These are phyloP conservation scores for Hyaloscypha finlandica DNA, from an alignment of 495 filamentous ascomycete species.

Conservation along the genomic window DNA sequence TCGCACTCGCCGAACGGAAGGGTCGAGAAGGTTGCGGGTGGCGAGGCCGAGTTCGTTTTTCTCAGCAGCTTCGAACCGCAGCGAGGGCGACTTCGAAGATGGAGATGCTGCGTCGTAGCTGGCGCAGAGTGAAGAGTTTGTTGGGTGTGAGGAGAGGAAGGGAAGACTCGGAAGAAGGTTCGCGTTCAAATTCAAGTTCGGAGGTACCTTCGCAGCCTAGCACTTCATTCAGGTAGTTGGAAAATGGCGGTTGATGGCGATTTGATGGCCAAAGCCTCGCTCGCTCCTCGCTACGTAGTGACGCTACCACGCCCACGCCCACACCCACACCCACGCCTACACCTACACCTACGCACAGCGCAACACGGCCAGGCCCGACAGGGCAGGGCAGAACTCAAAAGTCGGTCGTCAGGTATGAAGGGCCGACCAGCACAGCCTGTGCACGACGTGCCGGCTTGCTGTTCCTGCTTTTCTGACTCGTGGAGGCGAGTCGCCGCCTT, in stretches of 20 bases:
- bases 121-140: neutral
- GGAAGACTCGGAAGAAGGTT: neutral
- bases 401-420: no score
- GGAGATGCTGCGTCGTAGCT: neutral
- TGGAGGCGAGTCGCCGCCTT: neutral
- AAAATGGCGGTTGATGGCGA: no score
- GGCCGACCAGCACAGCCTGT: neutral
- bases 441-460: neutral
- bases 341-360: neutral
- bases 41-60: neutral
- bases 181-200: neutral
- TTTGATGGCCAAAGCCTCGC: no score
- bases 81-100: neutral
- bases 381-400: neutral
- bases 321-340: neutral
- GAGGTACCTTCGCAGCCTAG: neutral
- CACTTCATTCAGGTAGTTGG: no score
- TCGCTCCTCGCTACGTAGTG: no score
- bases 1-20: neutral
- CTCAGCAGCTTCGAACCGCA: neutral
- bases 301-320: no score
- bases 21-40: neutral
- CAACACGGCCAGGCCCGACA: neutral
- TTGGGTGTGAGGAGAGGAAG: conserved; percentile 4
- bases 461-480: conserved; percentile 1